These are phyloP conservation scores for Gynostemma pentaphyllum DNA, from an alignment of 306 rosid genomes.

Conservation along the genomic window DNA sequence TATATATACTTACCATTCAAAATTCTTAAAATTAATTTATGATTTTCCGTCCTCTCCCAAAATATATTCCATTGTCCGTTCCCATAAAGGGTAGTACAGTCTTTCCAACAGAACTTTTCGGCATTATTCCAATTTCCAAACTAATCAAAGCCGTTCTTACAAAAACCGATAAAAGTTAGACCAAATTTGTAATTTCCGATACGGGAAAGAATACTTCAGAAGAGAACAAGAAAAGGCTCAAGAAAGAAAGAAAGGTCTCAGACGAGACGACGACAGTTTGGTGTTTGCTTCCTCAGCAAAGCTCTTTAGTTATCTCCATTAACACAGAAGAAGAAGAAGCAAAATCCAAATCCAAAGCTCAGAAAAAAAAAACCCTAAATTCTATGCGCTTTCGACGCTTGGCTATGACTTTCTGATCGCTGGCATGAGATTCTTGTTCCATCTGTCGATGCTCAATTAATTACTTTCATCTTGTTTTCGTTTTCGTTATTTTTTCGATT, in stretches of 20 bases:
- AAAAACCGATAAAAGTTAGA: neutral
- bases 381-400: neutral
- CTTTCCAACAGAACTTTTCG: neutral
- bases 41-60: no score
- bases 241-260: conserved; percentile 4
- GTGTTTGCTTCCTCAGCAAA: conserved; percentile 2
- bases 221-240: conserved; percentile 2
- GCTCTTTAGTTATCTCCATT: neutral
- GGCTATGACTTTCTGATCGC: no score
- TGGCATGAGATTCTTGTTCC: conserved; percentile 2
- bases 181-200: neutral
- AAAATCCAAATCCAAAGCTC: neutral
- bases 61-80: no score
- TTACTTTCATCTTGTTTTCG: neutral
- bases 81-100: no score
- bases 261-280: conserved; percentile 9
- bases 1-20: no score
- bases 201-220: neutral
- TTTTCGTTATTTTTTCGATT: neutral
- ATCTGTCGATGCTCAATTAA: neutral
- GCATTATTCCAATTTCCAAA: neutral
- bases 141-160: neutral
- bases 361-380: neutral
- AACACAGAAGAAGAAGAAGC: conserved; percentile 1
- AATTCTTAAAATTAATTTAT: no score